Evolutionary conservation across 129 eudicot genomes (phyloP), one percentile per base, ranked within the genome.

Genomic region (Centrapalus pauciflorus): DNA sequence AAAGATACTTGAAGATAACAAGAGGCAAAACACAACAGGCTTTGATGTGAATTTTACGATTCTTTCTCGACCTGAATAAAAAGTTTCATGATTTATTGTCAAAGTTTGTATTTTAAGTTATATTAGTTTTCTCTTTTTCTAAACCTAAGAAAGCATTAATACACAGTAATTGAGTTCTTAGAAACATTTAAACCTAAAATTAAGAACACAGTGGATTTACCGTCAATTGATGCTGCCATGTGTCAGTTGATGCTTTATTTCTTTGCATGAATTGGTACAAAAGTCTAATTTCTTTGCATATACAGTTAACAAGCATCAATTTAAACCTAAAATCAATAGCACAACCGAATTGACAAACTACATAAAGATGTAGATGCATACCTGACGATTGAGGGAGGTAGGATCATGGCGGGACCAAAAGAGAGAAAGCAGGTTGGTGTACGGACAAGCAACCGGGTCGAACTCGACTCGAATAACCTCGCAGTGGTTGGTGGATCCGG

Each of bases 351-450:
- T 19, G 14, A 28, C 24, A 13, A 68, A 40, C 6, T 4, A 17
- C 2, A 38, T 4, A 32, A 7, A 40, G 11, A 23, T 7, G 27
- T 7, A 28, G 0, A 2, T 12, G 26, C 2, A 56, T 72, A 93
- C 98, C 91, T 93, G 98, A 57, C 98, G 98, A 72, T 88, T 93
- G 76, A 86, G 87, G 38, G 90, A 75, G 0, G 98, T 93, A 13
- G 98, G 98, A 67, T 93, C 89, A 84, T 88, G 98, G 23, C 94
- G 84, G 7, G 85, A 74, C 96, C 96, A 93, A 64, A 93, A 93
- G 10, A 93, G 85, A 16, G 82, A 61, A 23, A 93, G 85, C 30
- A 93, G 74, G 32, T 65, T 80, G 2, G 80, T 24, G 71, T 93
- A 93, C 0, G 89, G 77, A 66, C 96, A 90, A 49, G 84, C 79